Base-by-base conservation (phyloP, 129 eudicot species). In the Arctium minus region DNA sequence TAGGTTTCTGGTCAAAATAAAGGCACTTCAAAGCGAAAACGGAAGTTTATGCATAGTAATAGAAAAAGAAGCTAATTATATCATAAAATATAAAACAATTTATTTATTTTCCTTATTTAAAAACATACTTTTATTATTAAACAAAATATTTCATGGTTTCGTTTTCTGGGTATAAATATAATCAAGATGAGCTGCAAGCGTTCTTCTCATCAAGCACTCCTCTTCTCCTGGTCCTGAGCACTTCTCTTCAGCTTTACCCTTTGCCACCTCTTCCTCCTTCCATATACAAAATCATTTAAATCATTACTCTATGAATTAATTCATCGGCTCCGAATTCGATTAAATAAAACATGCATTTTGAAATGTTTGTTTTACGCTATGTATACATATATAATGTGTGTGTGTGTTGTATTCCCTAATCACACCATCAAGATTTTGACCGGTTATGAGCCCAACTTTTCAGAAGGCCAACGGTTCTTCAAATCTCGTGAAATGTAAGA, bases 151-250 rank as follows among this genome's bases (percentile, higher is more conserved):
- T 85, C 74, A 84, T 31, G 92, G 90, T 36, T 86, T 86, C 4
- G 75, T 82, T 3, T 85, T 82, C 73, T 88, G 92, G 30, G 94
- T 92, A 81, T 92, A 92, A 76, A 92, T 92, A 79, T 92, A 92
- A 87, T 92, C 97, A 74, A 86, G 81, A 72, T 89, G 92, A 18
- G 90, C 94, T 12, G 82, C 87, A 38, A 89, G 80, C 10, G 91
- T 89, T 87, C 89, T 87, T 80, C 94, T 89, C 92, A 89, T 90
- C 87, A 88, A 82, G 73, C 97, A 92, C 39, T 92, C 97, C 72
- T 90, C 94, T 84, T 84, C 91, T 73, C 87, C 92, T 15, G 87
- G 65, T 11, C 93, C 97, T 1, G 70, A 31, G 73, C 97, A 90
- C 60, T 81, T 82, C 68, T 86, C 90, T 10, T 83, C 89, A 46